Conservation (phyloP, 345 rosid genomes). For the Lenwebbia sp. region DNA sequence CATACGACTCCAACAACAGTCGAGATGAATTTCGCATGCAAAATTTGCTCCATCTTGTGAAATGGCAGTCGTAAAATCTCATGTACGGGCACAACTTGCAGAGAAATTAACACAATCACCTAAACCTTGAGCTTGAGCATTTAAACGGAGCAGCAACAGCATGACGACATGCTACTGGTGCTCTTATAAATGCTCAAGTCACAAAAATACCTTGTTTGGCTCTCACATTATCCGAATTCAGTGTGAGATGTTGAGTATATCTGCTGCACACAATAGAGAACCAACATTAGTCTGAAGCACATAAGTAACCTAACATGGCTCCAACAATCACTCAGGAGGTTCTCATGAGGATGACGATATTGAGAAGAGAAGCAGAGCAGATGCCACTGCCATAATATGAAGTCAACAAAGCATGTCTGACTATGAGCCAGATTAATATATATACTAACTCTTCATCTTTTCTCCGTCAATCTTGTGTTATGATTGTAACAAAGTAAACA, state of each 20-base stretch:
- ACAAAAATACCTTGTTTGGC: neutral
- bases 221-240: neutral
- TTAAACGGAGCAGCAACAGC: neutral
- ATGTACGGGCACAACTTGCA: neutral
- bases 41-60: neutral
- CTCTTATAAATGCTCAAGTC: neutral
- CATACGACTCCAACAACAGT: neutral
- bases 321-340: neutral
- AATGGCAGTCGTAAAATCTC: neutral
- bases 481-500: neutral
- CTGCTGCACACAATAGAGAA: neutral
- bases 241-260: neutral
- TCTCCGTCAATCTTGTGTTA: neutral
- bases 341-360: neutral
- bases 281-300: neutral
- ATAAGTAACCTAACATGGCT: neutral
- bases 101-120: neutral
- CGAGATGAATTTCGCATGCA: neutral
- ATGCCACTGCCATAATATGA: neutral
- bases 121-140: neutral
- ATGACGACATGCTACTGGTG: neutral
- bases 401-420: neutral
- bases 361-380: neutral
- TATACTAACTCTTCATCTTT: neutral
- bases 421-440: neutral